phyloP scores from a whole-genome alignment of 345 rosid species.

The Schrenkiella parvula region DNA sequence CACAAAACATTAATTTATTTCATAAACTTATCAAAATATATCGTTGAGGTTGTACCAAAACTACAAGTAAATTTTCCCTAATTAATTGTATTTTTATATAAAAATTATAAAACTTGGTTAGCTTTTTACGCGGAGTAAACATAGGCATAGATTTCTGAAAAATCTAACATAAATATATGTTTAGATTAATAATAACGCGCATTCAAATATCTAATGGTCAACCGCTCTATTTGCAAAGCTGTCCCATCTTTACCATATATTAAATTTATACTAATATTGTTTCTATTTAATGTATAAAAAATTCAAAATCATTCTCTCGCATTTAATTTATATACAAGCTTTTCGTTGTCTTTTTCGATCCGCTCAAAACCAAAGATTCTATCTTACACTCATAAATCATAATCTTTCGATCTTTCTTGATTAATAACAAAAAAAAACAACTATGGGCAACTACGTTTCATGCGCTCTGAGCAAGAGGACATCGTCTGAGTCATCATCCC shows the following conservation, averaged over 20 bases:
- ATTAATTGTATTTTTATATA: too few species aligned
- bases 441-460: constrained; percentile 79
- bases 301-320: neutral
- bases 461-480: constrained; percentile 45
- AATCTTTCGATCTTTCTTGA: neutral
- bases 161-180: neutral
- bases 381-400: neutral
- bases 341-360: constrained; percentile 13
- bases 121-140: constrained; percentile 16
- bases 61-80: too few species aligned
- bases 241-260: constrained; percentile 16
- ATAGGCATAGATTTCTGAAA: constrained; percentile 9
- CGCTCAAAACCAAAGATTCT: neutral
- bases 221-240: constrained; percentile 11
- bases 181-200: constrained; percentile 19
- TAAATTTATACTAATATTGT: neutral
- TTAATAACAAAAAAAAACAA: neutral
- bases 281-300: neutral
- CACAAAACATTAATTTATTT: neutral
- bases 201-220: constrained; percentile 21
- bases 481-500: constrained; percentile 21
- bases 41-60: neutral
- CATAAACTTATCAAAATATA: neutral
- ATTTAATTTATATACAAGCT: neutral
- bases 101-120: neutral